Evolutionary conservation across 352 stramenopile genomes (phyloP).

Genomic region (Aphanomyces astaci): DNA sequence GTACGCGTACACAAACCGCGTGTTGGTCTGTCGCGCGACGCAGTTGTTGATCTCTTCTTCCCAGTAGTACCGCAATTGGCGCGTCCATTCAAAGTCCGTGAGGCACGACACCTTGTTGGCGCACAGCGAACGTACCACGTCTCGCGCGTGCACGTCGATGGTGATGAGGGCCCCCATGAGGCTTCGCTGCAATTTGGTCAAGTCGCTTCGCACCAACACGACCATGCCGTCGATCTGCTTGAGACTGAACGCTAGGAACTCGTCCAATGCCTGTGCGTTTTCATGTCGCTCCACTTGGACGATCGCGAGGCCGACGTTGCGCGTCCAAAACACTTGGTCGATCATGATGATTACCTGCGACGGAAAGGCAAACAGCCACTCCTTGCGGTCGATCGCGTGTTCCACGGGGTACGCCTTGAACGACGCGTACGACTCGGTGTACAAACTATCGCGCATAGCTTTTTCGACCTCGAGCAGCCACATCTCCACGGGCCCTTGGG

Average conservation of each 20-base stretch:
- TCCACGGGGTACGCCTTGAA: conserved; percentile 83
- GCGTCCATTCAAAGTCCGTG: conserved; percentile 88
- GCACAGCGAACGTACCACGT: conserved; percentile 79
- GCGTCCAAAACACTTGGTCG: conserved; percentile 88
- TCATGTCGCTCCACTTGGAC: conserved; percentile 56
- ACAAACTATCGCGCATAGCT: conserved; percentile 79
- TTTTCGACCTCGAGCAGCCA: conserved; percentile 86
- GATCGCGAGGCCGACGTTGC: conserved; percentile 79
- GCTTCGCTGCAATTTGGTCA: conserved; percentile 83
- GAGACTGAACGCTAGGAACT: conserved; percentile 84
- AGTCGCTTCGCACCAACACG: conserved; percentile 71
- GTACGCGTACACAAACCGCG: conserved; percentile 77
- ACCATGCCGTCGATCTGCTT: conserved; percentile 91
- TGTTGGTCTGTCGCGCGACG: conserved; percentile 73
- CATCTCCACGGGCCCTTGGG: conserved; percentile 76
- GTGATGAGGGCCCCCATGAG: conserved; percentile 87
- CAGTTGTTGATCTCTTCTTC: conserved; percentile 84
- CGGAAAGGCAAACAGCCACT: conserved; percentile 87
- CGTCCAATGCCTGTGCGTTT: conserved; percentile 59
- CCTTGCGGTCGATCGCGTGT: conserved; percentile 78
- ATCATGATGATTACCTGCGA: conserved; percentile 84
- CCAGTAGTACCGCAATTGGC: conserved; percentile 85
- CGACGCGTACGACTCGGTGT: conserved; percentile 76
- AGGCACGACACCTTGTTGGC: conserved; percentile 71
- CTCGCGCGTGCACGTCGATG: conserved; percentile 87